Evolutionary conservation across 768 basidiomycete species (phyloP).

Genomic region (Termitomyces sp.): DNA sequence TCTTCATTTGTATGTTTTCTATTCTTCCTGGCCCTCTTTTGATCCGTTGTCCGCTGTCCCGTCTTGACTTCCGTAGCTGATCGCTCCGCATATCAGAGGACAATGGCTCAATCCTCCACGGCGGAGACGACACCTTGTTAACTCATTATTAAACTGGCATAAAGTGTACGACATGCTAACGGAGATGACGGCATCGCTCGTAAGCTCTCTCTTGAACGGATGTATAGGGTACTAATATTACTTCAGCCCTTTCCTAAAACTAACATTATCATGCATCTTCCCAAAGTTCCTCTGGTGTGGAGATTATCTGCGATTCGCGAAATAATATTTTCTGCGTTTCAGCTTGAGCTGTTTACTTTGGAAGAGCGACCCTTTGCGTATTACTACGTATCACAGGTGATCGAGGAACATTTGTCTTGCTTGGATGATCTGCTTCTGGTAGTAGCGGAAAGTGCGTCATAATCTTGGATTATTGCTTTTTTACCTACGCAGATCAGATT

Average conservation of each 20-base stretch:
- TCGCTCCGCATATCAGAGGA: constrained; percentile 55
- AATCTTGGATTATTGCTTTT: background rate
- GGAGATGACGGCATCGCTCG: constrained; percentile 30
- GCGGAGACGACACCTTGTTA: constrained; percentile 61
- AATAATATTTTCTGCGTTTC: constrained; percentile 71
- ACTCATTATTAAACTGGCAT: constrained; percentile 66
- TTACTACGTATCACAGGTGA: constrained; percentile 62
- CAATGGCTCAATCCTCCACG: constrained; percentile 70
- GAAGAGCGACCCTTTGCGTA: constrained; percentile 74
- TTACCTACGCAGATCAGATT: constrained; percentile 25
- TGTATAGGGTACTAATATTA: constrained; percentile 2
- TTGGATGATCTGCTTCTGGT: constrained; percentile 44
- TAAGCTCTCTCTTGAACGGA: constrained; percentile 11
- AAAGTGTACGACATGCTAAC: constrained; percentile 47
- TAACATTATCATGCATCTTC: constrained; percentile 38
- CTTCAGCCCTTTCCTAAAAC: constrained; percentile 26
- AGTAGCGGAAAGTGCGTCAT: constrained; percentile 34
- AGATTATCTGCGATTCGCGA: constrained; percentile 61
- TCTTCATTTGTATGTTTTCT: background rate
- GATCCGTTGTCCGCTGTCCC: constrained; percentile 6
- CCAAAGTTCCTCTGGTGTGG: constrained; percentile 50
- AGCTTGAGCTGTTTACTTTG: constrained; percentile 66
- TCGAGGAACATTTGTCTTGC: constrained; percentile 51
- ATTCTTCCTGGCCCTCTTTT: background rate
- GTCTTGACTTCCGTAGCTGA: constrained; percentile 36